phyloP scores from a whole-genome alignment of 805 yeast genomes.

The Candida khao-thaluensis region DNA sequence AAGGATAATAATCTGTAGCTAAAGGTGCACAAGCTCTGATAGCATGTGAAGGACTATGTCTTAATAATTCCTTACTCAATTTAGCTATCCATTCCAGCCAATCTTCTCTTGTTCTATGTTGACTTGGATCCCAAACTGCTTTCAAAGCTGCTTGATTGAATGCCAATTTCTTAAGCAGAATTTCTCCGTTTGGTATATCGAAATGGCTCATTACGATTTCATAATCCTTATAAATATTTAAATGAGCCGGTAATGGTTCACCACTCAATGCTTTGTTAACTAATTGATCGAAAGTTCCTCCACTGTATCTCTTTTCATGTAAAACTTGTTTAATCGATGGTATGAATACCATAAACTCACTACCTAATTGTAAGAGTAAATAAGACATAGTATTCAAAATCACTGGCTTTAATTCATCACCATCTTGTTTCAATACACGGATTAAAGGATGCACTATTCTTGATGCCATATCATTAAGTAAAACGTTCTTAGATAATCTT shows the following conservation, averaged over 20 bases:
- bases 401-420: constrained; percentile 61
- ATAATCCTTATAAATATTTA: constrained; percentile 65
- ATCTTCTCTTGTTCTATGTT: constrained; percentile 86
- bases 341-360: constrained; percentile 80
- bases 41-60: constrained; percentile 93
- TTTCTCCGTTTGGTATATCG: constrained; percentile 62
- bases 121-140: constrained; percentile 89
- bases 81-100: constrained; percentile 98
- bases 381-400: constrained; percentile 80
- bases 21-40: constrained; percentile 87
- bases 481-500: constrained; percentile 68
- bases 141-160: constrained; percentile 63
- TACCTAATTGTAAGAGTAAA: constrained; percentile 74
- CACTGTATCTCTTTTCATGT: constrained; percentile 61
- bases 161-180: constrained; percentile 72
- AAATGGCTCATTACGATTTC: constrained; percentile 36
- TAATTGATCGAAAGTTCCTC: constrained; percentile 74
- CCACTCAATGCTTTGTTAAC: constrained; percentile 75
- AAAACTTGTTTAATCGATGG: constrained; percentile 75
- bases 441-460: constrained; percentile 84
- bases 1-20: constrained; percentile 82
- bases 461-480: constrained; percentile 83
- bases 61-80: constrained; percentile 77
- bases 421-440: constrained; percentile 53
- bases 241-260: constrained; percentile 80